Conservation (phyloP, 768 basidiomycete genomes). For the Nidularia sp. region DNA sequence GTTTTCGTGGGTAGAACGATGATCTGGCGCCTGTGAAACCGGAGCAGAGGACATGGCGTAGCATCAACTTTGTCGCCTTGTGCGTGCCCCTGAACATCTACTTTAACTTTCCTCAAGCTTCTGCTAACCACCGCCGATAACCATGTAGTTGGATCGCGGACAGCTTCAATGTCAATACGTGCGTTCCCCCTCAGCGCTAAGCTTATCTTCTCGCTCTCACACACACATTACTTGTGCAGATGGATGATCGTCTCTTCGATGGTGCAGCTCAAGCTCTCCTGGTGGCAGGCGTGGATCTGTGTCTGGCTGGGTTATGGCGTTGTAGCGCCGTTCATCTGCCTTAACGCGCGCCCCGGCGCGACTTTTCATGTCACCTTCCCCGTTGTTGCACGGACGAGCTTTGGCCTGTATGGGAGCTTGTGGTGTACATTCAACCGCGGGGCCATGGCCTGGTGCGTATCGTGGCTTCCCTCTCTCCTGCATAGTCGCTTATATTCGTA, state of each 20-base stretch:
- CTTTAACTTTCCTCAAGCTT: too few species aligned
- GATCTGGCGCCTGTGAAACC: conserved; percentile 67
- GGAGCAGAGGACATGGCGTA: conserved; percentile 62
- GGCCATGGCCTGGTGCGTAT: conserved; percentile 63
- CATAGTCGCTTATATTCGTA: neutral
- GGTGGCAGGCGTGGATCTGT: conserved; percentile 86
- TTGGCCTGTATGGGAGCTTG: conserved; percentile 72
- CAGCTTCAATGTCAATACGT: conserved; percentile 78
- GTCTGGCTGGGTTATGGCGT: conserved; percentile 63
- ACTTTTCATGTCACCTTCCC: conserved; percentile 75
- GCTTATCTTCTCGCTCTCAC: conserved; percentile 1
- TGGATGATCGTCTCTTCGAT: conserved; percentile 80
- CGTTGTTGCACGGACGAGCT: conserved; percentile 71
- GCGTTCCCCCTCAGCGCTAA: conserved; percentile 17
- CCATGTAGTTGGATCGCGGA: conserved; percentile 70
- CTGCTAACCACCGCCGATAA: too few species aligned
- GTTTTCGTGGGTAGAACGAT: conserved; percentile 44
- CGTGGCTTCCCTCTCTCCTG: conserved; percentile 3
- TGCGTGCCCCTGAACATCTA: conserved; percentile 21
- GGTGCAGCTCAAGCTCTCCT: conserved; percentile 67
- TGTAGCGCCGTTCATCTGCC: conserved; percentile 66
- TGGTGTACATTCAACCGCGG: conserved; percentile 80
- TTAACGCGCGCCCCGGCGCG: conserved; percentile 77
- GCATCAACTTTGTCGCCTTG: conserved; percentile 66
- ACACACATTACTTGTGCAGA: conserved; percentile 21